These are phyloP conservation scores for Handroanthus guayacan DNA, from an alignment of 257 asterid species.

Conservation along the genomic window DNA sequence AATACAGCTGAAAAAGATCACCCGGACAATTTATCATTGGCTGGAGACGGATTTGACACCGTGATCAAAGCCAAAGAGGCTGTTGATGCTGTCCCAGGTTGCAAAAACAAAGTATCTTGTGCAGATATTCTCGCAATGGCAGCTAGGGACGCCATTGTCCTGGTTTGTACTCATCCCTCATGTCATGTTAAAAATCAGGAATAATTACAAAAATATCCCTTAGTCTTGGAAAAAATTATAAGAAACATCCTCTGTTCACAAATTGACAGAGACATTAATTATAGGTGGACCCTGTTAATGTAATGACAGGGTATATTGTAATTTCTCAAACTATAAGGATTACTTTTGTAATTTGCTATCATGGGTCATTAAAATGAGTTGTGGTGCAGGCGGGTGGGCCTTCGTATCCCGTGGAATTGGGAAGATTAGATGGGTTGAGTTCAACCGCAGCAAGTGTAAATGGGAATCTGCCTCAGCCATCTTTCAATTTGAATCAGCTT, in stretches of 20 bases:
- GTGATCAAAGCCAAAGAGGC: slow-evolving; percentile 89
- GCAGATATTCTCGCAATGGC: slow-evolving; percentile 94
- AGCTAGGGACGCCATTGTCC: slow-evolving; percentile 71
- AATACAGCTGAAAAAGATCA: slow-evolving; percentile 87
- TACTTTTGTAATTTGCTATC: neutral
- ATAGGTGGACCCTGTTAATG: no score
- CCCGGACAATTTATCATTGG: slow-evolving; percentile 79
- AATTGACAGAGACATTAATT: no score
- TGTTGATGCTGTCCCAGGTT: slow-evolving; percentile 59
- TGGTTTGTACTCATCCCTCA: slow-evolving; percentile 54
- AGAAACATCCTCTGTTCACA: no score
- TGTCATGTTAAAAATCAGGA: neutral
- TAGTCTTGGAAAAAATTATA: no score
- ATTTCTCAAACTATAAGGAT: no score
- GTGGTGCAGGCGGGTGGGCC: slow-evolving; percentile 79
- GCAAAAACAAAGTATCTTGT: slow-evolving; percentile 81
- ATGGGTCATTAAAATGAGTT: neutral
- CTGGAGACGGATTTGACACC: slow-evolving; percentile 97
- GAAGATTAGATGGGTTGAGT: slow-evolving; percentile 77
- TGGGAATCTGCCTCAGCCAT: slow-evolving; percentile 79
- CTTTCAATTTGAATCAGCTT: slow-evolving; percentile 69
- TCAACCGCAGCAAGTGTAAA: slow-evolving; percentile 69
- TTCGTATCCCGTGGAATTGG: slow-evolving; percentile 72
- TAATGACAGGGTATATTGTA: no score
- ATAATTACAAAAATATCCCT: no score